Base-by-base conservation (phyloP, 805 yeast species). In the Danielozyma ontarioensis region DNA sequence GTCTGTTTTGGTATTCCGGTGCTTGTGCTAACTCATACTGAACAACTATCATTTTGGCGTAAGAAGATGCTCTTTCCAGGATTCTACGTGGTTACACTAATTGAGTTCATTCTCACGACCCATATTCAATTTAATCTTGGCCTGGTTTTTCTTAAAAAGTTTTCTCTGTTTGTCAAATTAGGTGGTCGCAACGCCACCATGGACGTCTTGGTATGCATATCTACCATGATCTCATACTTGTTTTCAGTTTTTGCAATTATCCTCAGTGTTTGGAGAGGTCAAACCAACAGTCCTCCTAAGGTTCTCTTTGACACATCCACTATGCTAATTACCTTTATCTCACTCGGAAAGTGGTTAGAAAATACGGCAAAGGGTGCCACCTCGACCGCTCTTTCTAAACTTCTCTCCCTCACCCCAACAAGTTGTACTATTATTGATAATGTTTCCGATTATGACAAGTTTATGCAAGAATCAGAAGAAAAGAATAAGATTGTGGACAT, bases 281-380 rank as follows among this genome's bases (percentile, higher is more conserved):
- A 57, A 7, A 50, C 49, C 16, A 42, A 54, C 0, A 51, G 53
- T 33, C 71, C 80, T 4, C 94, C 96, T 4, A 76, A 72, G 33
- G 76, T 82, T 1, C 65, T 88, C 23, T 89, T 93, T 64, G 97
- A 87, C 38, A 88, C 97, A 0, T 72, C 87, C 1, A 78, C 81
- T 12, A 86, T 94, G 94, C 68, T 93, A 27, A 70, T 90, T 32
- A 62, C 80, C 4, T 93, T 88, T 55, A 88, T 93, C 17, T 74
- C 93, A 6, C 62, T 88, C 28, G 99, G 99, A 2, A 90, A 93
- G 59, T 83, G 85, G 74, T 64, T 89, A 15, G 99, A 93, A 52
- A 85, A 84, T 57, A 78, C 74, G 42, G 97, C 98, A 2, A 87
- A 93, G 51, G 95, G 97, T 3, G 86, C 84, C 38, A 93, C 97